Evolutionary conservation across 768 basidiomycete genomes (phyloP).

Genomic region (Amanita jacksonii): DNA sequence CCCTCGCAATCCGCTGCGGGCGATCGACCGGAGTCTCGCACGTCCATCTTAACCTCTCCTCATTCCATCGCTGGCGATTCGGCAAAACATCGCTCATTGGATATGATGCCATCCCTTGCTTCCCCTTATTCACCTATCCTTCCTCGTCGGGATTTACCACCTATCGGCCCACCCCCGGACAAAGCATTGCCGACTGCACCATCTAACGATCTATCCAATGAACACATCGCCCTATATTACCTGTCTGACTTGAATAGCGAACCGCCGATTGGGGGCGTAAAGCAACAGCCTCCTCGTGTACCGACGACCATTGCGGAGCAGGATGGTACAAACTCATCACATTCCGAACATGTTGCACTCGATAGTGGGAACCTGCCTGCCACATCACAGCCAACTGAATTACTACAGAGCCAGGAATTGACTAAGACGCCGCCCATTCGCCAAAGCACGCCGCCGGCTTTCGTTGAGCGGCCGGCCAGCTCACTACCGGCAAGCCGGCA

Average conservation of each 20-base stretch:
- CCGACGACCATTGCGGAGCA: slow-evolving; percentile 37
- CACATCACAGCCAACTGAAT: no score
- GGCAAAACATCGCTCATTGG: slow-evolving; percentile 17
- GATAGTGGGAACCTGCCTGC: no score
- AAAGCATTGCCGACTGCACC: slow-evolving; percentile 10
- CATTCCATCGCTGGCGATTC: slow-evolving; percentile 15
- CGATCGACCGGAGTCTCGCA: slow-evolving; percentile 9
- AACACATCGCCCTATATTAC: slow-evolving; percentile 60
- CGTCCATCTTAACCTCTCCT: slow-evolving; percentile 27
- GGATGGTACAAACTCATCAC: slow-evolving; percentile 26
- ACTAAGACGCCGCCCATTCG: slow-evolving; percentile 18
- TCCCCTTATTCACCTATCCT: slow-evolving; percentile 28
- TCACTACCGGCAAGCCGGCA: slow-evolving; percentile 16
- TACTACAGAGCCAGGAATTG: background rate
- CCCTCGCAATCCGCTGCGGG: slow-evolving; percentile 9
- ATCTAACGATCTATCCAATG: slow-evolving; percentile 28
- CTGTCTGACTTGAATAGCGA: slow-evolving; percentile 45
- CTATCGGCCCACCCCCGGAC: slow-evolving; percentile 12
- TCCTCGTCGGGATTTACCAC: slow-evolving; percentile 8
- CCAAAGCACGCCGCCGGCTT: slow-evolving; percentile 30
- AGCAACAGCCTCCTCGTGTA: slow-evolving; percentile 21
- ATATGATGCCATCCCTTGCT: slow-evolving; percentile 19
- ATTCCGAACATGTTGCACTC: background rate
- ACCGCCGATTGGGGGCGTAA: slow-evolving; percentile 12
- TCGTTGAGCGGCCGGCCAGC: slow-evolving; percentile 17